Base-by-base conservation (phyloP, 2,329 filamentous ascomycete species). In the Arthrobotrys megalospora region DNA sequence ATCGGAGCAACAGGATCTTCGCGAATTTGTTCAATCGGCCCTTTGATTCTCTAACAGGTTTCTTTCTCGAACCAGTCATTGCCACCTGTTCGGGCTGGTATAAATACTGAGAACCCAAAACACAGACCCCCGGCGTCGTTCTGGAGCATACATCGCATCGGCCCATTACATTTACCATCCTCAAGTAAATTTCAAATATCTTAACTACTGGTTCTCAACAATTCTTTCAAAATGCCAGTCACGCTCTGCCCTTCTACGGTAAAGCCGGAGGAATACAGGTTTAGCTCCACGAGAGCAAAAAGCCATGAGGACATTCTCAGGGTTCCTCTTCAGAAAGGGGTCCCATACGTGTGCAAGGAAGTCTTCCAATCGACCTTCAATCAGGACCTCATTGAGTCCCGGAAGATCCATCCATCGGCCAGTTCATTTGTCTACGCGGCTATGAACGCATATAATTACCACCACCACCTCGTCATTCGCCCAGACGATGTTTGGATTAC, bases 401-500 rank as follows among this genome's bases (percentile, higher is more conserved):
- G 47, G 14, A 81, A 64, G 72, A 60, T 82, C 67, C 72, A 77
- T 32, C 43, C 45, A 14, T 81, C 21, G 79, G 81, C 80, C 16
- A 86, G 87, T 72, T 85, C 86, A 28, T 84, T 88, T 79, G 83
- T 88, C 19, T 83, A 85, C 16, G 84, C 85, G 14, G 85, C 85
- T 3, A 82, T 88, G 48, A 83, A 86, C 36, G 87, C 87, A 0
- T 88, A 88, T 85, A 86, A 84, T 32, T 82, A 82, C 1, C 85
- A 88, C 68, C 85, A 86, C 65, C 84, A 87, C 70, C 84, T 89
- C 0, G 81, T 81, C 1, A 82, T 88, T 53, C 85, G 87, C 0
- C 87, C 87, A 0, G 87, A 89, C 32, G 87, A 89, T 72, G 81
- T 88, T 14, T 89, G 87, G 87, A 84, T 88, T 52, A 82, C 87